Base-by-base conservation (phyloP, 2,329 filamentous ascomycete genomes). In the Botryotinia convoluta region DNA sequence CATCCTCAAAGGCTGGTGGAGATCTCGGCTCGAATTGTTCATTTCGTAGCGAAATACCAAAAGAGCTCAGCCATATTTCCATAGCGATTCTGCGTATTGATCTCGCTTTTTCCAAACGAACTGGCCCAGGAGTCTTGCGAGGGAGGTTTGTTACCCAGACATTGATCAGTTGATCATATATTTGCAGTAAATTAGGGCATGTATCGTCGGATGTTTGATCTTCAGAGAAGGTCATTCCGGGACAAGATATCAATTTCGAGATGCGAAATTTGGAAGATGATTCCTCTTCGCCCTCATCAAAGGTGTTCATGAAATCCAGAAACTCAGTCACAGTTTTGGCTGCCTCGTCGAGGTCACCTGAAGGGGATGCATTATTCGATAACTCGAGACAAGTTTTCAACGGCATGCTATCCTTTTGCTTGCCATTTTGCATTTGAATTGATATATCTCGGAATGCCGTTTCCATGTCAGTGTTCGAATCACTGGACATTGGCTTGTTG, bases 131-230 rank as follows among this genome's bases (percentile, higher is more conserved):
- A 10, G 79, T 73, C 20, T 76, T 73, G 1, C 48, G 42, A 14
- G 81, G 80, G 45, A 81, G 72, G 72, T 72, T 77, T 6, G 77
- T 74, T 42, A 82, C 77, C 79, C 79, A 82, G 62, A 74, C 71
- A 26, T 77, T 77, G 35, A 80, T 77, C 32, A 81, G 63, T 16
- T 77, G 71, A 71, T 81, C 78, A 63, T 80, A 81, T 9, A 81
- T 73, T 29, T 74, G 72, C n/a, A 79, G 67, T 26, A 81, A 64
- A 64, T 77, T 74, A 16, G 74, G 72, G 44, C 14, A 69, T 20
- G 16, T 18, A 65, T 26, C n/a, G 10, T 64, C 12, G 67, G 51
- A 20, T 65, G 48, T 62, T 35, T 73, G 37, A 32, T 61, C 39
- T 12, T 32, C 26, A 18, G 65, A 39, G 62, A 77, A 70, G 14